phyloP scores from a whole-genome alignment of 345 rosid genomes.

The Bretschneidera sinensis region DNA sequence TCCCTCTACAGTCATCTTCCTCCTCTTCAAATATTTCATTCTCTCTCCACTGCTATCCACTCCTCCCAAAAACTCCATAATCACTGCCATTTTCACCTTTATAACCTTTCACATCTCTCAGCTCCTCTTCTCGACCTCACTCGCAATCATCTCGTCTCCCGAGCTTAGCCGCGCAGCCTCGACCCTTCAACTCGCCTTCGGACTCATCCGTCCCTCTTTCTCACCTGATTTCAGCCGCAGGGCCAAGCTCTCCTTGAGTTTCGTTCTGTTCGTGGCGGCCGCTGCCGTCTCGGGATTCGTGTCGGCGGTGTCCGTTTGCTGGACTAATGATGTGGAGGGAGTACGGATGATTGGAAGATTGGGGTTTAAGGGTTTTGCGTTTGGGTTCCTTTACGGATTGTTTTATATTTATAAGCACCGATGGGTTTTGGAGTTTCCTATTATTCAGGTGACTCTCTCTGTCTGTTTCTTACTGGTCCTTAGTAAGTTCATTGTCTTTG shows the following conservation, averaged over 20 bases:
- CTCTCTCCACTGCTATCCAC: constrained; percentile 16
- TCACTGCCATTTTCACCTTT: constrained; percentile 31
- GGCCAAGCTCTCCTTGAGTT: constrained; percentile 37
- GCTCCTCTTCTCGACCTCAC: constrained; percentile 53
- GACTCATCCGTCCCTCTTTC: constrained; percentile 32
- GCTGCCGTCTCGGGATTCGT: constrained; percentile 40
- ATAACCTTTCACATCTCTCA: constrained; percentile 47
- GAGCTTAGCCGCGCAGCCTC: constrained; percentile 29
- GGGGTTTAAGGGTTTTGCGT: constrained; percentile 66
- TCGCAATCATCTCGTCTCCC: constrained; percentile 47
- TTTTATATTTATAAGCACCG: constrained; percentile 45
- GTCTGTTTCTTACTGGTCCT: not conserved
- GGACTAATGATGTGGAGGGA: constrained; percentile 19
- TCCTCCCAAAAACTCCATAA: constrained; percentile 4
- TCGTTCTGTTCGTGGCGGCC: constrained; percentile 39
- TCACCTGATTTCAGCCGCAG: constrained; percentile 48
- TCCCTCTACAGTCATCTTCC: constrained; percentile 44
- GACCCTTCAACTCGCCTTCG: constrained; percentile 32
- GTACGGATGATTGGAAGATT: constrained; percentile 22
- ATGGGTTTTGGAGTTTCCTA: constrained; percentile 85
- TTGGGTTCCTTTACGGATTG: constrained; percentile 57
- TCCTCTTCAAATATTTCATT: constrained; percentile 40
- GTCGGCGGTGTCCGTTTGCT: constrained; percentile 38
- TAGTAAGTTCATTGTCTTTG: not conserved
- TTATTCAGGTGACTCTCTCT: constrained; percentile 60